Base-by-base conservation (phyloP, 176 grass and related monocot genomes). In the Puya raimondii region DNA sequence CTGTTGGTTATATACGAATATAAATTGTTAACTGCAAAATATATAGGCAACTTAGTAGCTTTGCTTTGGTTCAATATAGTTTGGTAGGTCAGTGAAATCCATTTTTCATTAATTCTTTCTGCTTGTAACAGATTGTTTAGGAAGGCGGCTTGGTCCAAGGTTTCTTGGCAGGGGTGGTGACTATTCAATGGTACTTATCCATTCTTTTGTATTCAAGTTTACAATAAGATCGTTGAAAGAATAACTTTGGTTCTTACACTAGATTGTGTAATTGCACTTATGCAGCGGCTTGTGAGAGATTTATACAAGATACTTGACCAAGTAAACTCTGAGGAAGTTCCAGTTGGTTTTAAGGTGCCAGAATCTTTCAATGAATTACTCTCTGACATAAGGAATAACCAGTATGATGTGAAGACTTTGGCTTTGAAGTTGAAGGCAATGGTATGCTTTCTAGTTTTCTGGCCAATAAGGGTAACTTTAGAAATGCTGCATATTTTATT, bases 291-390 rank as follows among this genome's bases (percentile, higher is more conserved):
- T 84, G 72, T 97, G 61, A 97, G 76, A 50, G 93, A 97, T 84
- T 77, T 97, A 42, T 87, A 92, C 79, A 73, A 78, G 20, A 74
- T 97, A 57, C 76, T 97, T 81, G 86, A 90, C 79, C 73, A 87
- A 85, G 74, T 87, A 74, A 83, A 90, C 71, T 82, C 77, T 16
- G 93, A 92, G 68, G 80, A 87, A 56, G 48, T 77, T 75, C 80
- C 89, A 76, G 26, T 76, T 81, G 86, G 78, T 72, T 54, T 84
- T 53, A 92, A 92, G 69, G 77, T 90, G 54, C 82, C 93, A 52
- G 89, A 97, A 77, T 87, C 81, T 65, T 97, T 87, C 81, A 75
- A 80, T 77, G 93, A 97, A 70, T 97, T 97, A 58, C 78, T 92
- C 49, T 84, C 81, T 85, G 93, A 92, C 68, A 85, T 85, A 64